Conservation (phyloP, 2,329 filamentous ascomycete genomes). For the Keithomyces neogunnii region DNA sequence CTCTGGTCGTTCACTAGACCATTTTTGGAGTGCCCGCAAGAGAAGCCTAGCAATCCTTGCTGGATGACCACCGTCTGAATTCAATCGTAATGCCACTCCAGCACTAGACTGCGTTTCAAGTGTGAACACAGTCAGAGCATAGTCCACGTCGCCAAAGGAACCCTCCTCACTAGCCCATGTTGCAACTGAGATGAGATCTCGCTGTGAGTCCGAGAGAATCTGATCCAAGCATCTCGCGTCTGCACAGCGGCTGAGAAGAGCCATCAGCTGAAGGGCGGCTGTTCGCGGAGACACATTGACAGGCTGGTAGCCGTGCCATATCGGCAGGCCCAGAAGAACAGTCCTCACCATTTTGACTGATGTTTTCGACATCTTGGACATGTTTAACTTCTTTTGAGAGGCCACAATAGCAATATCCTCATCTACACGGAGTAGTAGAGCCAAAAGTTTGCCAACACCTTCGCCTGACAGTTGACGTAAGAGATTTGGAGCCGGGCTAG, state of each 20-base stretch:
- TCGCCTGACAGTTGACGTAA: conserved; percentile 48
- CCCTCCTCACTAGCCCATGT: conserved; percentile 10
- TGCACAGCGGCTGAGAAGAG: conserved; percentile 26
- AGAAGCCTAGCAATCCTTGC: conserved; percentile 22
- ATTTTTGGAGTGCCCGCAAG: conserved; percentile 17
- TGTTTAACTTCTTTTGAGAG: conserved; percentile 57
- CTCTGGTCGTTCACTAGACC: conserved; percentile 19
- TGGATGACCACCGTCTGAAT: conserved; percentile 16
- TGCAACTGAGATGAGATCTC: conserved; percentile 17
- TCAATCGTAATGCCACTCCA: conserved; percentile 12
- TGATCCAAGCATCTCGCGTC: conserved; percentile 19
- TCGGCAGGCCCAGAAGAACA: conserved; percentile 39
- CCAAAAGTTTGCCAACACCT: conserved; percentile 46
- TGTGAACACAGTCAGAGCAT: conserved; percentile 34
- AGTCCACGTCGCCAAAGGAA: conserved; percentile 23
- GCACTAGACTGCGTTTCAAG: conserved; percentile 26
- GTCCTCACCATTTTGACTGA: conserved; percentile 47
- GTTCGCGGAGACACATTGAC: conserved; percentile 51
- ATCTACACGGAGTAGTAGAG: conserved; percentile 41
- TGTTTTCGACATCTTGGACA: conserved; percentile 56
- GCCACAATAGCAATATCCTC: conserved; percentile 53
- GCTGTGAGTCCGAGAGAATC: conserved; percentile 20
- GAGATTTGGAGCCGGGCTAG: conserved; percentile 51
- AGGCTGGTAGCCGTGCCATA: conserved; percentile 52
- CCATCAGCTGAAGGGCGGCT: conserved; percentile 55